Evolutionary conservation across 441 rosid species (phyloP).

Genomic region (Gossypium trilobum): DNA sequence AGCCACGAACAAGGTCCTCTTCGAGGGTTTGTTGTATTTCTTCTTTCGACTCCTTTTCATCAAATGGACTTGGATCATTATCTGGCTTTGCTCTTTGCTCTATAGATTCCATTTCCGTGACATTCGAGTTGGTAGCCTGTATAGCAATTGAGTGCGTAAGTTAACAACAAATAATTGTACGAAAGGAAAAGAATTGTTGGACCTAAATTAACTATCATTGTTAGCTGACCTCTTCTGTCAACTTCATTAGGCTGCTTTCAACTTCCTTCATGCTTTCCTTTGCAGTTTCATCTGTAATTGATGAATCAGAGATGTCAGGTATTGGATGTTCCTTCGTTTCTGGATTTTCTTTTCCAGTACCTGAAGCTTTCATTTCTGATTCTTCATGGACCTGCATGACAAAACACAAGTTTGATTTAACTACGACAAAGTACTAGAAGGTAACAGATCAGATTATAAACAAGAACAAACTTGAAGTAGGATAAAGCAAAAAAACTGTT

Average conservation of each 20-base stretch:
- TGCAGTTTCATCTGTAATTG: constrained; percentile 10
- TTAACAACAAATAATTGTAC: background rate
- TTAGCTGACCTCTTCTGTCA: constrained; percentile 25
- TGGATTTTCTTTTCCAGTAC: background rate
- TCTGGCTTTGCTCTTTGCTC: background rate
- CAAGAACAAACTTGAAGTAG: background rate
- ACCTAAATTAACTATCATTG: constrained; percentile 1
- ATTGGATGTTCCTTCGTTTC: background rate
- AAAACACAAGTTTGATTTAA: background rate
- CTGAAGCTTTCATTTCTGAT: constrained; percentile 13
- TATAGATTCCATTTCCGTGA: constrained; percentile 8
- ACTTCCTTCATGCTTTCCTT: constrained; percentile 17
- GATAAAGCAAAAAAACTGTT: background rate
- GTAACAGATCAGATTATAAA: background rate
- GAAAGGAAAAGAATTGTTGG: background rate
- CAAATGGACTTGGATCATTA: background rate
- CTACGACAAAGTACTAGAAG: background rate
- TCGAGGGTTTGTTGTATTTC: background rate
- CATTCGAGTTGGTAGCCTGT: constrained; percentile 10
- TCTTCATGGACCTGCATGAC: constrained; percentile 6
- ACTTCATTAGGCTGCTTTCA: constrained; percentile 14
- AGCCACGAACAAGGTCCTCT: constrained; percentile 10
- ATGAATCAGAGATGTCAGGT: constrained; percentile 10
- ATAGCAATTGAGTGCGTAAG: background rate
- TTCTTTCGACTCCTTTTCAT: background rate